Evolutionary conservation across 805 yeast species (phyloP).

Genomic region (Yarrowia divulgata): DNA sequence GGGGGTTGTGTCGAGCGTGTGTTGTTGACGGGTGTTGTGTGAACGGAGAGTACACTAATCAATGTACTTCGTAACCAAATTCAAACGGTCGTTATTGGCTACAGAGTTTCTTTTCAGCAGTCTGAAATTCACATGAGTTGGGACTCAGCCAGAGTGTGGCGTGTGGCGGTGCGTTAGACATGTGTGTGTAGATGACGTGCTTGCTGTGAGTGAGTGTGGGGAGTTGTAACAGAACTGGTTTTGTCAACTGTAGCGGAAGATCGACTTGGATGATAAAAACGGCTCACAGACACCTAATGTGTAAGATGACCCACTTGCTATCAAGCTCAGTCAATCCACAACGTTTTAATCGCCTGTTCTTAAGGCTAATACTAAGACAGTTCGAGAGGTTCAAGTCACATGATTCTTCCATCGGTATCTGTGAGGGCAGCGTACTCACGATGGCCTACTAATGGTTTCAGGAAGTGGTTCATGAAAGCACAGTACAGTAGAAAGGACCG

Average conservation of each 20-base stretch:
- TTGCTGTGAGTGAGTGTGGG: not conserved
- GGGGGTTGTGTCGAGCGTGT: not conserved
- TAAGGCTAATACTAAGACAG: not conserved
- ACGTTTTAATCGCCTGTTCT: not conserved
- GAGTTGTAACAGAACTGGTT: not conserved
- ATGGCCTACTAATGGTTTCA: no score
- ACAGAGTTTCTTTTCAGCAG: conserved; percentile 28
- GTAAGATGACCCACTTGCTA: no score
- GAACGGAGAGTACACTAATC: not conserved
- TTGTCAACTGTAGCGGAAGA: not conserved
- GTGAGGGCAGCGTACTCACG: no score
- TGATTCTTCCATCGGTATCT: not conserved
- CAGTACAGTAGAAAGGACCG: no score
- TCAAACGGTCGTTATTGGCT: conserved; percentile 27
- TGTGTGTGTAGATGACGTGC: conserved; percentile 16
- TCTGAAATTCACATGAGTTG: conserved; percentile 20
- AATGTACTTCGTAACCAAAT: conserved; percentile 13
- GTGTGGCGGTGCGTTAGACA: conserved; percentile 6
- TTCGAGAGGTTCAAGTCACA: not conserved
- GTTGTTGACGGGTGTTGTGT: not conserved
- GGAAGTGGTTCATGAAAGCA: no score
- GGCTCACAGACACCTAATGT: no score
- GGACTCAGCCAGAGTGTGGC: conserved; percentile 13
- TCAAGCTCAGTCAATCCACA: conserved; percentile 7
- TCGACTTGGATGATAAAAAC: no score